These are phyloP conservation scores for Cyberlindnera americana DNA, from an alignment of 805 yeast genomes.

Conservation along the genomic window DNA sequence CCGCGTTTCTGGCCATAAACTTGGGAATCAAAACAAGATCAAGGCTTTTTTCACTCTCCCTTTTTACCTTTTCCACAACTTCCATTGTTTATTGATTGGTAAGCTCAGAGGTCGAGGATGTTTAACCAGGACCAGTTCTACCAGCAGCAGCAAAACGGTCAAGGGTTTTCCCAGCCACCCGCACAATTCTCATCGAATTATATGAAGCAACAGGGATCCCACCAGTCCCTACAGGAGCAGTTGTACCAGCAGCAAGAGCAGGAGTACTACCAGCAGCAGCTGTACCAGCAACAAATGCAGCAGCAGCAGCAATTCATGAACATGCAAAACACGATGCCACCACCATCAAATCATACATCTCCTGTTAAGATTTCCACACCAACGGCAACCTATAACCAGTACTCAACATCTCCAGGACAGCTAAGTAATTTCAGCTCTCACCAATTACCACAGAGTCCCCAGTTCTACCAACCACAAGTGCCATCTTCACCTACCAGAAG, in stretches of 20 bases:
- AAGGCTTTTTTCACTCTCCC: too few species aligned
- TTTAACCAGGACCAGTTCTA: slow-evolving; percentile 19
- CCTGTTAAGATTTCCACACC: too few species aligned
- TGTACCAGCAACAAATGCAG: slow-evolving; percentile 31
- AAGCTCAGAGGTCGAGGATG: slow-evolving; percentile 10
- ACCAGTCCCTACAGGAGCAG: slow-evolving; percentile 37
- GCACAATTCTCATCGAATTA: slow-evolving; percentile 35
- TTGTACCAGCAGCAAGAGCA: slow-evolving; percentile 32
- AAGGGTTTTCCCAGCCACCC: slow-evolving; percentile 32
- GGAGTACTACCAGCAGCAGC: slow-evolving; percentile 32
- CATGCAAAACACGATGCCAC: slow-evolving; percentile 30
- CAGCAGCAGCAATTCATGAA: slow-evolving; percentile 24
- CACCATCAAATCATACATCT: slow-evolving; percentile 20
- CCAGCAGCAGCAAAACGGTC: slow-evolving; percentile 18
- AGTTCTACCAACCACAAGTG: slow-evolving; percentile 28
- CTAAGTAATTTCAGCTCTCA: slow-evolving; percentile 19
- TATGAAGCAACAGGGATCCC: slow-evolving; percentile 37
- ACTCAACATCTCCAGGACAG: slow-evolving; percentile 26
- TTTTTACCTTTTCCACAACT: background rate
- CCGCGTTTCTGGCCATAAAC: too few species aligned
- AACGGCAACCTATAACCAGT: too few species aligned
- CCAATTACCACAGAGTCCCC: slow-evolving; percentile 28
- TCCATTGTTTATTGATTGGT: too few species aligned
- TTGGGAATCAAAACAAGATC: too few species aligned
- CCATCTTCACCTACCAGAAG: slow-evolving; percentile 32